Conservation (phyloP, 306 rosid genomes). For the Prunus mongolica region DNA sequence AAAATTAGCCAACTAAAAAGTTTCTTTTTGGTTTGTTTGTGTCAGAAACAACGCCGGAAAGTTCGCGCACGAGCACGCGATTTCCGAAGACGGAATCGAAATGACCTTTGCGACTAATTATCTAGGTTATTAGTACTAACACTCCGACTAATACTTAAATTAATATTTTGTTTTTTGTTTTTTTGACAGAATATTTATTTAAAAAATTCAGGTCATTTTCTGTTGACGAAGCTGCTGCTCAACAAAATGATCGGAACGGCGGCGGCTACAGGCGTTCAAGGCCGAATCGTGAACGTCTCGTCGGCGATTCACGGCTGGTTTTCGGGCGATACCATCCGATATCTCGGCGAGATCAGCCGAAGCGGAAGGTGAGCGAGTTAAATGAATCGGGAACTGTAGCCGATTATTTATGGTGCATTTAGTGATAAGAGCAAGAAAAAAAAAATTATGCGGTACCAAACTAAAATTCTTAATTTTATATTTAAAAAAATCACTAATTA, state of each 20-base stretch:
- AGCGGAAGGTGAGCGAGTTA: slow-evolving; percentile 32
- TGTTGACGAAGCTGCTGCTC: slow-evolving; percentile 62
- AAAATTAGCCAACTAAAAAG: not conserved
- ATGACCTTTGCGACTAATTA: slow-evolving; percentile 93
- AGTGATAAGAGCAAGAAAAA: too few species aligned
- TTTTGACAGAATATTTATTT: not conserved
- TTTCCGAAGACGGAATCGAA: slow-evolving; percentile 83
- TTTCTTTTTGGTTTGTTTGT: not conserved
- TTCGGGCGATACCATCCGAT: slow-evolving; percentile 57
- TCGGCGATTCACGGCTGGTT: slow-evolving; percentile 80
- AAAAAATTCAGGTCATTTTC: slow-evolving; percentile 68
- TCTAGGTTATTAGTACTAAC: slow-evolving; percentile 33
- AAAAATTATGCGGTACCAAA: too few species aligned
- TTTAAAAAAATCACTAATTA: too few species aligned
- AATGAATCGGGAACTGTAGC: not conserved
- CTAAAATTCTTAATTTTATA: too few species aligned
- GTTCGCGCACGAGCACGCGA: slow-evolving; percentile 63
- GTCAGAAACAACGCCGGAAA: slow-evolving; percentile 87
- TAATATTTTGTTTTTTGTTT: not conserved
- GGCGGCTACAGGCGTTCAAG: slow-evolving; percentile 48
- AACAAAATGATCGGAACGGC: slow-evolving; percentile 74
- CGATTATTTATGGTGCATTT: not conserved
- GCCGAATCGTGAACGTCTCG: slow-evolving; percentile 82
- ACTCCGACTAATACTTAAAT: not conserved
- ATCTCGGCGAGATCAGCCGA: slow-evolving; percentile 59